These are phyloP conservation scores for Helichrysum umbraculigerum DNA, from an alignment of 129 eudicot genomes.

Conservation along the genomic window DNA sequence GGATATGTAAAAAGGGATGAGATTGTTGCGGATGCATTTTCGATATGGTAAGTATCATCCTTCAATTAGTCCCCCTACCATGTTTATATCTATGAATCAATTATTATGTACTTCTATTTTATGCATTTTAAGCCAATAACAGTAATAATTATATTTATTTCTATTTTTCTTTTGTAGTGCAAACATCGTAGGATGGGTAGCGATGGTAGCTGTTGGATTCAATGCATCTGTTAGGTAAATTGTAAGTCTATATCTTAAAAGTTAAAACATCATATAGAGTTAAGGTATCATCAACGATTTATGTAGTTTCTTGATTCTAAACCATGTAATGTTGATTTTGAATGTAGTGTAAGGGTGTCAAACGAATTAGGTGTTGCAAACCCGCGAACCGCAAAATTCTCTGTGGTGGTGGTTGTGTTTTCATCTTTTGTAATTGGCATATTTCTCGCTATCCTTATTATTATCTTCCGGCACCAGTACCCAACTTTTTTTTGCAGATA, in stretches of 20 bases:
- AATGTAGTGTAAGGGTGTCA: conserved; percentile 12
- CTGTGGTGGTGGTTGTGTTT: conserved; percentile 3
- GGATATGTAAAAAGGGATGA: background rate
- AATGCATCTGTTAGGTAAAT: background rate
- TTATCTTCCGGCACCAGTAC: background rate
- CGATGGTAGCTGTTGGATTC: background rate
- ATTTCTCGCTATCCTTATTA: background rate
- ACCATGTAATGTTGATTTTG: background rate
- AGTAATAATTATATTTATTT: background rate
- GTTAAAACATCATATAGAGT: background rate
- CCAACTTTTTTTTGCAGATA: background rate
- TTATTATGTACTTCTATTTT: too few species aligned
- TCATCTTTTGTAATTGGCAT: background rate
- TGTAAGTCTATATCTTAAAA: background rate
- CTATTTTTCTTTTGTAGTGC: background rate
- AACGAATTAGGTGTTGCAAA: conserved; percentile 9
- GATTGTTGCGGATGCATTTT: background rate
- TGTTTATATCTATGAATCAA: background rate
- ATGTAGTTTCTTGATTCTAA: background rate
- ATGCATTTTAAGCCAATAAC: too few species aligned
- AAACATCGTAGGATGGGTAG: background rate
- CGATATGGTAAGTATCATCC: background rate
- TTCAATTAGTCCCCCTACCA: background rate
- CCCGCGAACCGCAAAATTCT: background rate
- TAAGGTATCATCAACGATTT: background rate